These are phyloP conservation scores for Xylaria sp. DNA, from an alignment of 2,329 filamentous ascomycete genomes.

Conservation along the genomic window DNA sequence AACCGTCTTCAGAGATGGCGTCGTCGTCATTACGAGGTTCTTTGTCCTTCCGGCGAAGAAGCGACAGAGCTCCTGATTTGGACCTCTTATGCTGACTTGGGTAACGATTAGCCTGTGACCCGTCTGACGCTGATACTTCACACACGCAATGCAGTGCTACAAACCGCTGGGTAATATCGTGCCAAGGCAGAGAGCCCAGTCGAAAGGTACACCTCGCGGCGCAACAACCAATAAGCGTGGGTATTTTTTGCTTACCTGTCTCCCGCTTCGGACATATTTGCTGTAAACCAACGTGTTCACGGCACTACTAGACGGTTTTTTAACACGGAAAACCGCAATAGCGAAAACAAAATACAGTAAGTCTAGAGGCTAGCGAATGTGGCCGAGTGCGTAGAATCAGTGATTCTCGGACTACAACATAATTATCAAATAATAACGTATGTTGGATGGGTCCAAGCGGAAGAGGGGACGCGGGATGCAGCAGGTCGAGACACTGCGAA, in stretches of 20 bases:
- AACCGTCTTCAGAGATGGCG: constrained; percentile 59
- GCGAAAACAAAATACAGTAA: background rate
- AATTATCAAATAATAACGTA: constrained; percentile 7
- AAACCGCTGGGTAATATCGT: background rate
- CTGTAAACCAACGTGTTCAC: constrained; percentile 20
- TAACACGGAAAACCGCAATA: background rate
- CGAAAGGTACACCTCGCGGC: background rate
- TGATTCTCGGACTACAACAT: constrained; percentile 8
- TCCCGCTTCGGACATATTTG: constrained; percentile 51
- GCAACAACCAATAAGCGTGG: constrained; percentile 22
- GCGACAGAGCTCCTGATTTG: constrained; percentile 63
- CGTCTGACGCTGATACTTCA: background rate
- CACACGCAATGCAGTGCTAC: background rate
- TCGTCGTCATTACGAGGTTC: constrained; percentile 58
- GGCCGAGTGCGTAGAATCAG: constrained; percentile 8
- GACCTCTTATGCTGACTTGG: constrained; percentile 62
- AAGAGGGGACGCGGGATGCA: constrained; percentile 1
- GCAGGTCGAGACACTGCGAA: background rate
- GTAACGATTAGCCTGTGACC: constrained; percentile 24
- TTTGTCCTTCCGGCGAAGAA: constrained; percentile 63
- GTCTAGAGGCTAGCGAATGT: constrained; percentile 2
- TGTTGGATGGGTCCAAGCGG: background rate
- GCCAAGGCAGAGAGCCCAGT: background rate
- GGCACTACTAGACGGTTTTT: background rate
- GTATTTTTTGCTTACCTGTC: constrained; percentile 48